Evolutionary conservation across 805 yeast genomes (phyloP), one percentile per base, ranked within the genome.

Genomic region (Yamadazyma laniorum): DNA sequence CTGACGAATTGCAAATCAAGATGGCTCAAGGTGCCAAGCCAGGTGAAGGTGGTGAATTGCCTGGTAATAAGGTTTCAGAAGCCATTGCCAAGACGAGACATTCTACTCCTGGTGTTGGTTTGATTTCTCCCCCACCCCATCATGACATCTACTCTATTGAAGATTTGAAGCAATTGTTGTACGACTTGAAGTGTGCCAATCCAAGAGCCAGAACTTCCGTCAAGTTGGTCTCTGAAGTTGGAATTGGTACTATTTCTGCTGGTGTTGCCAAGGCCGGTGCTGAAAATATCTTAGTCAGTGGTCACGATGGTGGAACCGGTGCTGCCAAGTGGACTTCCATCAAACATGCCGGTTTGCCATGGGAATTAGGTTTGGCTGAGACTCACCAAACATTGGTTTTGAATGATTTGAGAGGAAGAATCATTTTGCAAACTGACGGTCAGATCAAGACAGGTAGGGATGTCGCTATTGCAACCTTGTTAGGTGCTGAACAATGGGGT

Each of bases 1-100:
- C 98, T 29, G 98, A 91, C 56, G 98, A 91, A 70, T 79, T 91
- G 47, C 99, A 91, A 67, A 93, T 91, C 64, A 91, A 91, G 70
- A 89, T 91, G 90, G 98, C 98, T 7, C 99, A 91, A 69, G 98
- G 99, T 69, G 99, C 99, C 39, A 91, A 91, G 68, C 98, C 98
- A 8, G 99, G 98, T 71, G 98, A 93, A 73, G 99, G 99, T 75
- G 99, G 99, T 75, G 98, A 93, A 66, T 74, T 89, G 51, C 96
- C 96, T 25, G 96, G 95, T 43, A 85, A 85, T 69, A 91, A 91
- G 67, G 99, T 91, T 34, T 77, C 91, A 18, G 79, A 74, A 42
- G 77, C 78, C 34, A 91, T 91, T 68, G 99, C 95, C 33, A 87
- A 85, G 65, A 90, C 97, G 6, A 80, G 99, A 67, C 96, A 90